Evolutionary conservation across 371 early-diverging fungal species (phyloP).

Genomic region (Rhizopus delemar): DNA sequence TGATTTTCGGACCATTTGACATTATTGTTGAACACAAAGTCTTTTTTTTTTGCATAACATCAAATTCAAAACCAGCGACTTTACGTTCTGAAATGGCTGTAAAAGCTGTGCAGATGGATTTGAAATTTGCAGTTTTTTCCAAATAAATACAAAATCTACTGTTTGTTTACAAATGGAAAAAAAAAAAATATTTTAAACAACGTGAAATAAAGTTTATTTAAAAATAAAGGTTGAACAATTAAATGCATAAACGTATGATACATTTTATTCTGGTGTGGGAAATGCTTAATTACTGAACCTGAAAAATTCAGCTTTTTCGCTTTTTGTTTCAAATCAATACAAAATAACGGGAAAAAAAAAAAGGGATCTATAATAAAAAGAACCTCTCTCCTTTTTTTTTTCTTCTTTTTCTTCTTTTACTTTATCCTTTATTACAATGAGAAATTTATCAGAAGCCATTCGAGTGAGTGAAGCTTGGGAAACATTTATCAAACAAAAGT

Average conservation of each 20-base stretch:
- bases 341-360: background rate
- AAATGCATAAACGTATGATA: background rate
- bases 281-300: background rate
- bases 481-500: conserved; percentile 30
- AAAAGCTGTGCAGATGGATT: too few species aligned
- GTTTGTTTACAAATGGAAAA: too few species aligned
- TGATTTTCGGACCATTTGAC: too few species aligned
- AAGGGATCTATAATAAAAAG: background rate
- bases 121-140: too few species aligned
- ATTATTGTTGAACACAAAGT: too few species aligned
- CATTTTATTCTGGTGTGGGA: background rate
- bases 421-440: conserved; percentile 10
- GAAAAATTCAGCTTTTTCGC: background rate
- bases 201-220: too few species aligned
- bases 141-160: too few species aligned
- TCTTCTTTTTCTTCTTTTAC: background rate
- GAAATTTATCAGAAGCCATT: conserved; percentile 29
- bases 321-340: conserved; percentile 2
- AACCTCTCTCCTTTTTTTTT: conserved; percentile 2
- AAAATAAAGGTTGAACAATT: too few species aligned
- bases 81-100: too few species aligned
- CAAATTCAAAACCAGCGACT: too few species aligned
- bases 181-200: too few species aligned
- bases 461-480: conserved; percentile 39
- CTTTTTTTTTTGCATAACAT: too few species aligned